These are phyloP conservation scores for Zizania palustris DNA, from an alignment of 202 grass and related monocot genomes.

Conservation along the genomic window DNA sequence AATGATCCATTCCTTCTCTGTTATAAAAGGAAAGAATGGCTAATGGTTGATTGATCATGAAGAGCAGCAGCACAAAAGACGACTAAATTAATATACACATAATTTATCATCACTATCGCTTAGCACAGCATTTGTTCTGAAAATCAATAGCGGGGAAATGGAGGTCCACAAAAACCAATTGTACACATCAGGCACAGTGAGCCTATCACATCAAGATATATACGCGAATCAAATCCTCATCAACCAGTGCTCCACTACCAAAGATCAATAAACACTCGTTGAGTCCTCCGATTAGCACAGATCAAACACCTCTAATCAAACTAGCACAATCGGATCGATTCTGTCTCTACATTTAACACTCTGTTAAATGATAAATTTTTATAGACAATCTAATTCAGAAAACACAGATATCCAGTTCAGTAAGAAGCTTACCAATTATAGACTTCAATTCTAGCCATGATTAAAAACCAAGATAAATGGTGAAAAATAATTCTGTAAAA, in stretches of 20 bases:
- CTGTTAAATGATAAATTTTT: not conserved
- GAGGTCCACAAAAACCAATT: slow-evolving; percentile 20
- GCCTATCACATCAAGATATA: slow-evolving; percentile 39
- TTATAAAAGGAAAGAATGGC: not conserved
- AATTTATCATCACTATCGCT: not conserved
- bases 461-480: not conserved
- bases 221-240: slow-evolving; percentile 27
- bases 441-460: slow-evolving; percentile 3
- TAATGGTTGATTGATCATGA: not conserved
- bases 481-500: not conserved
- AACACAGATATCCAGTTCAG: not conserved
- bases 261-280: slow-evolving; percentile 12
- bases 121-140: slow-evolving; percentile 1
- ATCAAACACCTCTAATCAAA: slow-evolving; percentile 22
- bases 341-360: not conserved
- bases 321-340: not conserved
- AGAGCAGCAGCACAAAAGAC: slow-evolving; percentile 19
- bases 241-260: slow-evolving; percentile 16
- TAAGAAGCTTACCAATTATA: slow-evolving; percentile 1
- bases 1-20: slow-evolving; percentile 63
- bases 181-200: slow-evolving; percentile 32
- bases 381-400: slow-evolving; percentile 11
- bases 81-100: not conserved
- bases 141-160: slow-evolving; percentile 23
- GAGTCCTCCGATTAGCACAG: not conserved